Percentiles rank a stretch among this genome's conserved stretches.
These are phyloP conservation scores for Iberis pinnata DNA, from an alignment of 345 rosid species.

Conservation along the genomic window DNA sequence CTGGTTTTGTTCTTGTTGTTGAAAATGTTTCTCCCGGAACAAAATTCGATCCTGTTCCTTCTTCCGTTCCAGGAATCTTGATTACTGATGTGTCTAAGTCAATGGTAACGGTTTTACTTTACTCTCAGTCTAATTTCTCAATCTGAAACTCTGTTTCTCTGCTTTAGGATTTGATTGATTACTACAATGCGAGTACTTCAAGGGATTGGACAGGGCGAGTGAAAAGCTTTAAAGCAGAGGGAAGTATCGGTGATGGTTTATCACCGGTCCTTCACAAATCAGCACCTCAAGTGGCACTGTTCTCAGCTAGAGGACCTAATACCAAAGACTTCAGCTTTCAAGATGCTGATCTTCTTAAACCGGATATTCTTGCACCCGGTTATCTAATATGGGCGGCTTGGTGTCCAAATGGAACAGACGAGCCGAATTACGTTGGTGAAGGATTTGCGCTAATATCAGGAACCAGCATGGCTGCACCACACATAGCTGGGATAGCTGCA, in stretches of 20 bases:
- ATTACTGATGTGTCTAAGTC: conserved; percentile 76
- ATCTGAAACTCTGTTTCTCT: neutral
- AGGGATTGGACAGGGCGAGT: conserved; percentile 99
- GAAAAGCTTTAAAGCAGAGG: conserved; percentile 72
- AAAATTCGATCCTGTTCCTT: conserved; percentile 93
- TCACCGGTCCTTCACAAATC: conserved; percentile 85
- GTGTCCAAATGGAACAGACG: conserved; percentile 98
- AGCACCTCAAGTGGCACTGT: conserved; percentile 96
- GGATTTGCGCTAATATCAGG: conserved; percentile 94
- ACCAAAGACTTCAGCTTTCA: conserved; percentile 84
- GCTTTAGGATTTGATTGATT: conserved; percentile 79
- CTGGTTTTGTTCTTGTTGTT: conserved; percentile 96
- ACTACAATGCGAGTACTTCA: conserved; percentile 74
- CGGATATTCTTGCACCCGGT: conserved; percentile 97
- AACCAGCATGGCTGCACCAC: conserved; percentile 99
- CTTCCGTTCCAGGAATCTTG: conserved; percentile 74
- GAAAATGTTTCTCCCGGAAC: conserved; percentile 95
- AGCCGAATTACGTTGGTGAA: conserved; percentile 83
- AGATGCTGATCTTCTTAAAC: conserved; percentile 99
- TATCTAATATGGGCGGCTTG: conserved; percentile 99
- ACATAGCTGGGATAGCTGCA: conserved; percentile 97
- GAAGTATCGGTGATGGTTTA: conserved; percentile 93
- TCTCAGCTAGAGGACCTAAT: conserved; percentile 98
- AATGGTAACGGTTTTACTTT: conserved; percentile 48
- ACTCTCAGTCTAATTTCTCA: neutral